Conservation (phyloP, 208 protist genomes). For the Leishmania mexicana region DNA sequence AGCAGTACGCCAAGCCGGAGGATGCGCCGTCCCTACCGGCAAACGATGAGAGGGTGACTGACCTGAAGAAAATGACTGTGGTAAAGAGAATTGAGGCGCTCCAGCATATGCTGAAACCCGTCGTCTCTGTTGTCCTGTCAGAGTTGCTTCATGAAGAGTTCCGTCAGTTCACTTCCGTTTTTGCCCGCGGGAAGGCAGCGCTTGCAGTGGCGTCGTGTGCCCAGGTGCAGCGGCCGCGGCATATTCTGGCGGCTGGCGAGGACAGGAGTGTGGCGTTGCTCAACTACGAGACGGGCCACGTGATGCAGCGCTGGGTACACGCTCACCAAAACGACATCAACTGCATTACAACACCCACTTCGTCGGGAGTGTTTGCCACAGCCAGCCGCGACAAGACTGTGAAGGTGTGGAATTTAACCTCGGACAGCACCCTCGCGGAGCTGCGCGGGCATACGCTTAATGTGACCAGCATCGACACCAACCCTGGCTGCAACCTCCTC, state of each 20-base stretch:
- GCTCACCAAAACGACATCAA: slow-evolving; percentile 67
- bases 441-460: slow-evolving; percentile 64
- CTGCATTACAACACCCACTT: slow-evolving; percentile 51
- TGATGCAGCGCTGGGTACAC: slow-evolving; percentile 51
- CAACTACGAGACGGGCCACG: slow-evolving; percentile 71
- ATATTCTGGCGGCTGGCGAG: slow-evolving; percentile 59
- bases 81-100: slow-evolving; percentile 51
- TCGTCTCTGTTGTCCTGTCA: slow-evolving; percentile 37
- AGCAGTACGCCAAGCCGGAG: not conserved
- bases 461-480: slow-evolving; percentile 55
- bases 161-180: slow-evolving; percentile 59
- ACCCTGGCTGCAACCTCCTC: slow-evolving; percentile 27
- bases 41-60: not conserved
- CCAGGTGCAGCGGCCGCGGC: slow-evolving; percentile 37
- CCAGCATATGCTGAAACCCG: slow-evolving; percentile 54
- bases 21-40: not conserved
- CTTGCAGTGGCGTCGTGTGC: slow-evolving; percentile 66
- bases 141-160: slow-evolving; percentile 44
- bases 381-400: slow-evolving; percentile 61
- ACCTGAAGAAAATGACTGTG: slow-evolving; percentile 13
- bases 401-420: slow-evolving; percentile 65
- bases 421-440: slow-evolving; percentile 37
- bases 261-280: slow-evolving; percentile 61
- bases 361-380: slow-evolving; percentile 56
- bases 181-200: slow-evolving; percentile 32